A percentile compares a stretch with the other conserved stretches of the same genome.
Evolutionary conservation across 2,329 filamentous ascomycete genomes (phyloP).

Genomic region (Fusarium robinianum): DNA sequence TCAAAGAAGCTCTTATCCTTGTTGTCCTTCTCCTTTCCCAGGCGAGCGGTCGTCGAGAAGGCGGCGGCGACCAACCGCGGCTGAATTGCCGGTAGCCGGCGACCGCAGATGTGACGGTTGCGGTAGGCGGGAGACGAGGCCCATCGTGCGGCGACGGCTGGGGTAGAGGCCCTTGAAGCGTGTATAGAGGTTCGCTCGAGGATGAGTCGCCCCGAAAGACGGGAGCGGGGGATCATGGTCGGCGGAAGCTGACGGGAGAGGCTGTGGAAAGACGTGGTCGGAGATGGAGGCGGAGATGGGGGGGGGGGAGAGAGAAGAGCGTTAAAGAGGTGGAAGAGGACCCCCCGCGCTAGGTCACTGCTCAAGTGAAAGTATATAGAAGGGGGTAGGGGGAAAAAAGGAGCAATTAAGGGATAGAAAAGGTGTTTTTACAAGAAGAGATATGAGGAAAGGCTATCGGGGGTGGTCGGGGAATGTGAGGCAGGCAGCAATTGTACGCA

Average conservation of each 20-base stretch:
- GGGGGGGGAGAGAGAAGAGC: constrained; percentile 22
- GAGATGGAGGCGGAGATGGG: constrained; percentile 22
- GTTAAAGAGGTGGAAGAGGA: no score
- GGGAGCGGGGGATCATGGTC: constrained; percentile 49
- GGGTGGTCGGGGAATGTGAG: constrained; percentile 14
- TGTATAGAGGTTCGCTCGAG: constrained; percentile 43
- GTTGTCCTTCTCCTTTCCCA: constrained; percentile 45
- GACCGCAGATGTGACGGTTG: constrained; percentile 40
- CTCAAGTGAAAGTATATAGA: constrained; percentile 17
- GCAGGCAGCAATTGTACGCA: constrained; percentile 38
- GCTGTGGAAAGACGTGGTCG: constrained; percentile 11
- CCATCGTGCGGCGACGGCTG: constrained; percentile 36
- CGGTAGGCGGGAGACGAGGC: constrained; percentile 35
- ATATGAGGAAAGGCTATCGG: constrained; percentile 15
- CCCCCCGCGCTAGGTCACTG: constrained; percentile 35
- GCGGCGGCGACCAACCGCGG: constrained; percentile 37
- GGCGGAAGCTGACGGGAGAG: constrained; percentile 16
- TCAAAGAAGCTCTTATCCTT: constrained; percentile 57
- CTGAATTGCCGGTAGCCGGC: constrained; percentile 38
- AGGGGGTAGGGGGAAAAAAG: constrained; percentile 12
- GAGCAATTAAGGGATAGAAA: neutral
- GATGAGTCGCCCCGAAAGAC: constrained; percentile 46
- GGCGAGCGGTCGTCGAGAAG: constrained; percentile 44
- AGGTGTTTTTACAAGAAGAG: constrained; percentile 1
- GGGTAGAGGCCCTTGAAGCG: constrained; percentile 32